Base-by-base conservation (phyloP, 768 basidiomycete genomes). In the Leucocoprinus sp. region DNA sequence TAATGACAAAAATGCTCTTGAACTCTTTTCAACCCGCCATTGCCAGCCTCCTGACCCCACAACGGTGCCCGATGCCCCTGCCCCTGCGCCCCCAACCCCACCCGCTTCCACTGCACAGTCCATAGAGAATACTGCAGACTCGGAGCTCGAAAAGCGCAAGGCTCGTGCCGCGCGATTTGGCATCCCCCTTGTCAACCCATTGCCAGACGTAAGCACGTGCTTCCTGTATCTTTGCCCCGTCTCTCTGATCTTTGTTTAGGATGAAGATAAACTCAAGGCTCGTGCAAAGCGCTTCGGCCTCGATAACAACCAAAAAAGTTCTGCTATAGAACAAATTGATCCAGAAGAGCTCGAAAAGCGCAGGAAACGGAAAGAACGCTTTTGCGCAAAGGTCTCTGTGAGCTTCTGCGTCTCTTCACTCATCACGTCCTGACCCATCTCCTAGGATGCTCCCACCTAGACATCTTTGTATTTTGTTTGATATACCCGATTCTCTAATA, bases 161-260 rank as follows among this genome's bases (percentile, higher is more conserved):
- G 65, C 69, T 34, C 76, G 84, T 33, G 82, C 83, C 4, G 79
- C 68, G 14, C 76, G 84, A n/a, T 85, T 86, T 52, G 80, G 80
- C 24, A 77, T 82, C n/a, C 73, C 80, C 3, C 55, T 82, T 6
- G 74, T 82, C 7, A 68, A 73, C 21, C 48, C 56, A 26, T 45
- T 15, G 42, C 34, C 26, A 43, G 50, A 49, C 21, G 49, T 24
- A 26, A 31, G n/a, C n/a, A n/a, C n/a, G 50, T 43, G 26, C 39
- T 47, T 5, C 58, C 48, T 37, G 41, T 39, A 31, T 23, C 18
- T 15, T 36, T 18, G 11, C 31, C 9, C 5, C 12, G 12, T 29
- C n/a, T 24, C 22, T 3, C 21, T 7, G 17, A 23, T 29, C 37
- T 28, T 7, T 24, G 18, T 2, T 7, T 49, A 82, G 80, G 69